Evolutionary conservation across 169 alveolate species (phyloP), one percentile per base, ranked within the genome.

Genomic region (Ophryocystis elektroscirrha): DNA sequence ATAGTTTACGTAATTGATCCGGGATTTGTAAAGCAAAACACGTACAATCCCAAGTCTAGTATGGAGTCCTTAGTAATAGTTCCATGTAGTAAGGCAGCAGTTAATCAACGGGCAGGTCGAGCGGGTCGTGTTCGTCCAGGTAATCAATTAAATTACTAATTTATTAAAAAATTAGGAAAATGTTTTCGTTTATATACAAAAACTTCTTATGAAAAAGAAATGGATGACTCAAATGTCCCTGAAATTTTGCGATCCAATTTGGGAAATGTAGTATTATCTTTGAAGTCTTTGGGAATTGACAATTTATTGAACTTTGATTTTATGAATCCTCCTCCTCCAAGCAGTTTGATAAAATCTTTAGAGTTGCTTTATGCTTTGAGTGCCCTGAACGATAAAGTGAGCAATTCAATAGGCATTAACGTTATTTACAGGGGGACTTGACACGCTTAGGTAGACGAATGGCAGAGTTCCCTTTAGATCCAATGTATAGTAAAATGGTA

Each of bases 61-160:
- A 48, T 36, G 67, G 98, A 95, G 70, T 83, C 96, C 23, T 71
- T 95, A 55, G 78, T 89, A 48, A 91, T 89, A 12, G 84, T 89
- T 22, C 99, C 99, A 5, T 82, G 93, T 59, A 85, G 97, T 26
- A 87, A 91, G 66, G 98, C 98, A 12, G 81, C 96, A 28, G 99
- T 97, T 3, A 83, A 89, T 61, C 94, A 95, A 82, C 84, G 99
- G 51, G 91, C 98, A 19, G 99, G 99, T 18, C 79, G 99, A 49
- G 99, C 98, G 0, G 99, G 99, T 12, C 83, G 99, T 58, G 96
- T 89, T n/a, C 80, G 91, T 16, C 96, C 98, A 1, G n/a, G 98
- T 97, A 6, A 2, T 7, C 1, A 5, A 15, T 42, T 7, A 24
- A 24, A 15, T n/a, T 32, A 23, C 46, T 19, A 5, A 25, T 9